Base-by-base conservation (phyloP, 108 stramenopile species). In the Nitzschia inconspicua region DNA sequence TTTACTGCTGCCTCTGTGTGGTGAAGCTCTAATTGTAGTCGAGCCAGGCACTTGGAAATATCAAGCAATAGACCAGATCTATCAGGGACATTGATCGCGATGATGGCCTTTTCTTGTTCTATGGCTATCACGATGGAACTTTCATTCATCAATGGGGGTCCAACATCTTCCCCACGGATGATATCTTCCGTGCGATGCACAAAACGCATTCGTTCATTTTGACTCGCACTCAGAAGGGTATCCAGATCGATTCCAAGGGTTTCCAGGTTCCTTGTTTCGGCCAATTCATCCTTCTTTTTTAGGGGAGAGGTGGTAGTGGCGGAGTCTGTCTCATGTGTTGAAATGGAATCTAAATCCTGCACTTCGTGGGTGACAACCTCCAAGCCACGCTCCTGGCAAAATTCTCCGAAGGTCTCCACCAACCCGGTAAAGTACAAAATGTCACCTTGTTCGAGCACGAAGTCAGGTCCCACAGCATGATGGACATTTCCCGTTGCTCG, bases 401-500 rank as follows among this genome's bases (percentile, higher is more conserved):
- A 89, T 10, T 73, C 63, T 10, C 83, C 88, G 67, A 94, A 91
- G 19, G 50, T 73, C 32, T 94, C 86, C 5, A 91, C 78, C 54
- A 86, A 57, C 24, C 89, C 89, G 40, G 89, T 91, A 76, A 94
- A 94, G 68, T 86, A 91, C 8, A 94, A 60, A 57, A 85, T 70
- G 67, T 94, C 93, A 44, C 83, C 88, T 1, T 73, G 88, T 61
- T 86, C 80, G 30, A 94, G 61, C 11, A 91, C 85, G 61, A 94
- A 91, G 5, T 94, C 87, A 47, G 78, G 82, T n/a, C 89, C 85
- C 4, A 94, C 93, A 26, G 93, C 93, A 31, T 85, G 68, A 72
- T 89, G 84, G 14, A 91, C 69, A 56, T 87, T 89, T 16, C 91
- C 91, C 8, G 91, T 86, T n/a, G 79, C 73, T 2, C 80, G 73